Conservation (phyloP, 352 stramenopile species). For the Peronospora belbahrii region DNA sequence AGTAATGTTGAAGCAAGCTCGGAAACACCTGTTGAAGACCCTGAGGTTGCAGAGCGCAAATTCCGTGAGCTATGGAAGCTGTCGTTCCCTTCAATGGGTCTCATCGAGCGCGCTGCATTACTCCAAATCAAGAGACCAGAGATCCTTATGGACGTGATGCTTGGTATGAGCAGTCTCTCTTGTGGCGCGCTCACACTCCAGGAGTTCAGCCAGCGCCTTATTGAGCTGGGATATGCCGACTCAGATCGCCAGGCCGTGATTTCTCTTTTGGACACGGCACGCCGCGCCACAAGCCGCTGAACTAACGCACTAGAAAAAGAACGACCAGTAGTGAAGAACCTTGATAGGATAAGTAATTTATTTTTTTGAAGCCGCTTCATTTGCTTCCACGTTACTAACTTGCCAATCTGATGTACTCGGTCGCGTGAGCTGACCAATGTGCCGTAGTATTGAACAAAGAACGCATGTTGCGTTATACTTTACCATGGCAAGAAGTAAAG, state of each 20-base stretch:
- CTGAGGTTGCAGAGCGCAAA: slow-evolving; percentile 32
- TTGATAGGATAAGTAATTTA: slow-evolving; percentile 38
- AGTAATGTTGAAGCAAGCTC: slow-evolving; percentile 18
- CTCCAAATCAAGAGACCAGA: slow-evolving; percentile 53
- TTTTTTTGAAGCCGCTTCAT: slow-evolving; percentile 31
- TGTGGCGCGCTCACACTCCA: slow-evolving; percentile 49
- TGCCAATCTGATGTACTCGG: neutral
- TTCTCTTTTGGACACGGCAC: slow-evolving; percentile 45
- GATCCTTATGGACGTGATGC: slow-evolving; percentile 71
- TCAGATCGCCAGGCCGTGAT: slow-evolving; percentile 49
- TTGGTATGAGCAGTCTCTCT: slow-evolving; percentile 71
- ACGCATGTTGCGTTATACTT: slow-evolving; percentile 4
- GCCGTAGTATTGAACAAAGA: neutral
- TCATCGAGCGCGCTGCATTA: slow-evolving; percentile 52
- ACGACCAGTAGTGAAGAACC: slow-evolving; percentile 13
- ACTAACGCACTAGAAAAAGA: slow-evolving; percentile 23
- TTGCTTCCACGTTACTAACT: slow-evolving; percentile 2
- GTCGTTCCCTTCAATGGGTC: slow-evolving; percentile 64
- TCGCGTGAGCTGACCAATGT: neutral
- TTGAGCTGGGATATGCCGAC: slow-evolving; percentile 56
- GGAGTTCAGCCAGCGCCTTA: slow-evolving; percentile 47
- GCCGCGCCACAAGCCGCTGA: slow-evolving; percentile 14
- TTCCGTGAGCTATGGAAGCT: slow-evolving; percentile 71
- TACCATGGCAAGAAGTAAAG: no score
- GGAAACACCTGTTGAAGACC: slow-evolving; percentile 12